phyloP scores from a whole-genome alignment of 305 asterid genomes.

The Euphrasia arctica region DNA sequence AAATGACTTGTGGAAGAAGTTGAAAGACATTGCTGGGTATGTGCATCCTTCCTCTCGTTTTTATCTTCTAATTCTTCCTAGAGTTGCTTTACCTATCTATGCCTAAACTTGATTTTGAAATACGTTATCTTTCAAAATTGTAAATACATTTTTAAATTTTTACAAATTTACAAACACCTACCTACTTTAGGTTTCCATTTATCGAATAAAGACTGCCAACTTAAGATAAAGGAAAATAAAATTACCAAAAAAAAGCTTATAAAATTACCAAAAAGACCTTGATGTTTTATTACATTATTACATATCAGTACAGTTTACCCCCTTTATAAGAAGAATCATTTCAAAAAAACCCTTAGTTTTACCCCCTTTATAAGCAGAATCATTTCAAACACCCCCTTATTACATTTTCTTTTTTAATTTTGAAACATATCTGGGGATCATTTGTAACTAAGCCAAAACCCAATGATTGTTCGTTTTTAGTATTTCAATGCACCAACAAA shows the following conservation, averaged over 20 bases:
- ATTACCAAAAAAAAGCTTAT: no score
- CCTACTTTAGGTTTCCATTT: no score
- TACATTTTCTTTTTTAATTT: no score
- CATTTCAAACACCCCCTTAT: not conserved
- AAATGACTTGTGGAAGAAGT: slow-evolving; percentile 66
- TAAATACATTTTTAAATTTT: no score
- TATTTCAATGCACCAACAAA: not conserved
- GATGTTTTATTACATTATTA: no score
- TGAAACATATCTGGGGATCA: no score
- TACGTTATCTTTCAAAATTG: no score
- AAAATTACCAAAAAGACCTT: not conserved
- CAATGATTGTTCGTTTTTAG: not conserved
- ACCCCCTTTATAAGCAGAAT: not conserved
- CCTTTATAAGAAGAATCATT: not conserved
- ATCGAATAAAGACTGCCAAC: no score
- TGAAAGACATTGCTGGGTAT: slow-evolving; percentile 91
- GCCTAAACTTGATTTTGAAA: not conserved
- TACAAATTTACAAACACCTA: no score
- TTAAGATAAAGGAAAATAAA: no score
- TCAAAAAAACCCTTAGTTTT: no score
- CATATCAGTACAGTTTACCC: not conserved
- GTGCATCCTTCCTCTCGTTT: not conserved
- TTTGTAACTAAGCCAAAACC: not conserved
- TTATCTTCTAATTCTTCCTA: not conserved
- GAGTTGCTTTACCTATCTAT: not conserved